These are phyloP conservation scores for Geotrichum phurueaensis DNA, from an alignment of 1,139 yeast species.

Conservation along the genomic window DNA sequence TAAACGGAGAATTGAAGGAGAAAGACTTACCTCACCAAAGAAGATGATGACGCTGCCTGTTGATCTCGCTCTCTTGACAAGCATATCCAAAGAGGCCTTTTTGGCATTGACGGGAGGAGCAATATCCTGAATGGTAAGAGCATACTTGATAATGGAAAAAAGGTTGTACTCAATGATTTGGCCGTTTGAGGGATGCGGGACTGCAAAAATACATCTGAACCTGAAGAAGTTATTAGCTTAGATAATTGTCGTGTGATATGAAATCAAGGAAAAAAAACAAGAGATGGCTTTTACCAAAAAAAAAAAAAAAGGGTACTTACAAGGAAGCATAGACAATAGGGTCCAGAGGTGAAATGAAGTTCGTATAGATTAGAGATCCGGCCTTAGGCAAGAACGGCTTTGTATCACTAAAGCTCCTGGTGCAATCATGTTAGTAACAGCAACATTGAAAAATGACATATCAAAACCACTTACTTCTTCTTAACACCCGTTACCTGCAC, in stretches of 20 bases:
- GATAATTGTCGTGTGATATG: neutral
- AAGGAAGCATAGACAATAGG: constrained; percentile 31
- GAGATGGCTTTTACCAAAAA: neutral
- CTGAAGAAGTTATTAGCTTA: constrained; percentile 4
- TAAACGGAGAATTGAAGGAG: neutral
- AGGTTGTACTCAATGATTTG: constrained; percentile 11
- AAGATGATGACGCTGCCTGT: constrained; percentile 11
- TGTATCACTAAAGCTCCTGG: constrained; percentile 6
- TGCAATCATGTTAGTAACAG: neutral
- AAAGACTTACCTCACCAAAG: constrained; percentile 13
- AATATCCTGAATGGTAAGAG: constrained; percentile 16
- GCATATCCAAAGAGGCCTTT: constrained; percentile 9
- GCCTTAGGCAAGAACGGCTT: constrained; percentile 21
- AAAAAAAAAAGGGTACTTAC: constrained; percentile 14
- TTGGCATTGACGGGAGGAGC: constrained; percentile 2
- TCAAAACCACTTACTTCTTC: constrained; percentile 14
- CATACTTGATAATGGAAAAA: constrained; percentile 10
- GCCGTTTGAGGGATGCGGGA: constrained; percentile 25
- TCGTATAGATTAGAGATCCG: constrained; percentile 37
- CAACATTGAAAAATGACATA: neutral
- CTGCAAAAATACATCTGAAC: constrained; percentile 28
- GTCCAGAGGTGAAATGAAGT: constrained; percentile 39
- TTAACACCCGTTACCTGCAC: constrained; percentile 19
- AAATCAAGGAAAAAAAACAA: neutral
- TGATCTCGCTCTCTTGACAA: constrained; percentile 3